A percentile compares a stretch with the other conserved stretches of the same genome.
Evolutionary conservation across 768 basidiomycete species (phyloP).

Genomic region (Tulasnella sp.): DNA sequence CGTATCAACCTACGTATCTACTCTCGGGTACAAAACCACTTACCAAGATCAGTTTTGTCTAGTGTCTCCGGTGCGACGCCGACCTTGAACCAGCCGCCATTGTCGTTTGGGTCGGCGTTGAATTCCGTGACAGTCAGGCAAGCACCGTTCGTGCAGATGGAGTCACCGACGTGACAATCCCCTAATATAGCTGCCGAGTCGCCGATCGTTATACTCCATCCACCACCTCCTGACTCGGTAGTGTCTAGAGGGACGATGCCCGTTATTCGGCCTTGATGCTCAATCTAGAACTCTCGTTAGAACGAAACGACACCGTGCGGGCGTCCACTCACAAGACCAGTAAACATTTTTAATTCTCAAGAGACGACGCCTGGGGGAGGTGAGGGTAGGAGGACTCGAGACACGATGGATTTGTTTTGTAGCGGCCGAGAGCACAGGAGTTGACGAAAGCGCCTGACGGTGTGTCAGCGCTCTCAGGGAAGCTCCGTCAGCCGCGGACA

Average conservation of each 20-base stretch:
- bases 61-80: conserved; percentile 96
- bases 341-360: background rate
- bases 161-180: conserved; percentile 91
- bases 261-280: conserved; percentile 74
- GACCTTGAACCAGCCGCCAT: conserved; percentile 81
- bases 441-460: too few species aligned
- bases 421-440: too few species aligned
- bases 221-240: conserved; percentile 49
- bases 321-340: background rate
- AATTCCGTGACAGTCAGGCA: conserved; percentile 92
- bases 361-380: background rate
- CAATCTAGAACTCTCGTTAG: conserved; percentile 50
- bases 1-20: background rate
- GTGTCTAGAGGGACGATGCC: conserved; percentile 40
- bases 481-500: too few species aligned
- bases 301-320: background rate
- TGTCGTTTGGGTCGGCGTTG: conserved; percentile 36
- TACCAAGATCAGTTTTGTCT: conserved; percentile 82
- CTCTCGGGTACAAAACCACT: conserved; percentile 23
- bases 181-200: conserved; percentile 63
- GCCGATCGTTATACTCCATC: conserved; percentile 75
- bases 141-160: conserved; percentile 79
- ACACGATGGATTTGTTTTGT: too few species aligned
- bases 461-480: too few species aligned
- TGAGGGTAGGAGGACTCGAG: too few species aligned